Percentiles rank a stretch among this genome's conserved stretches.
phyloP scores from a whole-genome alignment of 352 stramenopile genomes.

The Phytophthora sp. region DNA sequence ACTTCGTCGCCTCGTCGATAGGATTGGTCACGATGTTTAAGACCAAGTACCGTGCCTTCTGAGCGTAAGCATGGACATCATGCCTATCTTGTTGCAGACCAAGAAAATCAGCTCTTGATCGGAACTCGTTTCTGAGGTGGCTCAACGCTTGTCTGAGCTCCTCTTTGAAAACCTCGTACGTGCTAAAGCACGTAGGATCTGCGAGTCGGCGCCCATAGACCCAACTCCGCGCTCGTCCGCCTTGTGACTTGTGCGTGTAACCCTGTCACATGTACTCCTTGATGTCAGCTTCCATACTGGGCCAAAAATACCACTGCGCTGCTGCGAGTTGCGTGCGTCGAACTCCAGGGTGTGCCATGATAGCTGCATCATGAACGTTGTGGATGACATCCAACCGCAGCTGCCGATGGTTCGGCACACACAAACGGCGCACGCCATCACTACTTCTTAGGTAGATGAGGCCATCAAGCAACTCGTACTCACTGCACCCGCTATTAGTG shows the following conservation, averaged over 20 bases:
- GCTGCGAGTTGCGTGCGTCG: background rate
- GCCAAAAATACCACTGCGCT: background rate
- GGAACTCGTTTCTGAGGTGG: background rate
- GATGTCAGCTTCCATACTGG: too few species aligned
- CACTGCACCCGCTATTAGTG: background rate
- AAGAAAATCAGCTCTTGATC: background rate
- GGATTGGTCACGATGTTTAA: background rate
- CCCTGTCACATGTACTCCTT: too few species aligned
- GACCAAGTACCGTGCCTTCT: background rate
- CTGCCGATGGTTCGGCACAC: too few species aligned
- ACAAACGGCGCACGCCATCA: too few species aligned
- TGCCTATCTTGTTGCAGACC: background rate
- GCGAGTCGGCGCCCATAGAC: background rate
- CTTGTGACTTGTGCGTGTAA: too few species aligned
- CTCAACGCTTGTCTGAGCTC: background rate
- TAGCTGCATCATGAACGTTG: too few species aligned
- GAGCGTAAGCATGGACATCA: background rate
- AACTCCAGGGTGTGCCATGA: background rate
- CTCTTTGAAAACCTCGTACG: too few species aligned
- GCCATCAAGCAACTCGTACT: conserved; percentile 2
- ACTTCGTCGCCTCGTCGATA: background rate
- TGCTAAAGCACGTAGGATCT: background rate
- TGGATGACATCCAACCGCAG: too few species aligned
- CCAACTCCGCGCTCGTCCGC: background rate
- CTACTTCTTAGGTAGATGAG: too few species aligned